A percentile compares a stretch with the other conserved stretches of the same genome.
Conservation (phyloP, 495 filamentous ascomycete species). For the Usnea hakonensis region DNA sequence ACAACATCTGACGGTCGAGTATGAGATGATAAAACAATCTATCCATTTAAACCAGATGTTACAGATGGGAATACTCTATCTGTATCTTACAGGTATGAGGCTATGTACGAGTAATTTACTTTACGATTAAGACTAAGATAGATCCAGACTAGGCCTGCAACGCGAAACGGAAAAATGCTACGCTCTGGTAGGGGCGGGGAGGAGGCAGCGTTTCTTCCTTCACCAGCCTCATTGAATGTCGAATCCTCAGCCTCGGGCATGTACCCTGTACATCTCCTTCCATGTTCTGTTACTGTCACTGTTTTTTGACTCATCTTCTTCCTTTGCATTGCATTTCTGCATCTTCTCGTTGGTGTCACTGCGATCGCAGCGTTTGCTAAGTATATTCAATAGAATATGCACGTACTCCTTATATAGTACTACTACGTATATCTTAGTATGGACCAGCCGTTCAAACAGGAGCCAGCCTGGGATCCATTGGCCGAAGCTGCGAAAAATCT, state of each 20-base stretch:
- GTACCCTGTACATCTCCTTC: neutral
- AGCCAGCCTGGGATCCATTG: constrained; percentile 2
- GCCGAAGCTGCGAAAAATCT: neutral
- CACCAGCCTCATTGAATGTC: neutral
- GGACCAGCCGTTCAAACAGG: constrained; percentile 6
- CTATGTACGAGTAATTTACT: too few species aligned
- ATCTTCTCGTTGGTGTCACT: neutral
- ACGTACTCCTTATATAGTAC: neutral
- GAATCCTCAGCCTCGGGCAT: neutral
- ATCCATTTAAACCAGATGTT: too few species aligned
- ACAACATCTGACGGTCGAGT: too few species aligned
- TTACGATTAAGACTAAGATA: too few species aligned
- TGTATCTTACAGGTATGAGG: too few species aligned
- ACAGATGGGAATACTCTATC: too few species aligned
- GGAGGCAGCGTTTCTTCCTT: neutral
- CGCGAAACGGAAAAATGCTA: too few species aligned
- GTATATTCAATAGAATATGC: neutral
- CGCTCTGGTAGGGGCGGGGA: neutral
- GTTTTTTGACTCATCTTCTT: neutral
- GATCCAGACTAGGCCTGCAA: too few species aligned
- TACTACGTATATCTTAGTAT: neutral
- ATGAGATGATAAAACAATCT: too few species aligned
- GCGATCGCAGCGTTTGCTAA: neutral
- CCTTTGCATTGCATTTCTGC: neutral
- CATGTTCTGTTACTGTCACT: neutral